Conservation (phyloP, 352 stramenopile species). For the Phytophthora pinifolia region DNA sequence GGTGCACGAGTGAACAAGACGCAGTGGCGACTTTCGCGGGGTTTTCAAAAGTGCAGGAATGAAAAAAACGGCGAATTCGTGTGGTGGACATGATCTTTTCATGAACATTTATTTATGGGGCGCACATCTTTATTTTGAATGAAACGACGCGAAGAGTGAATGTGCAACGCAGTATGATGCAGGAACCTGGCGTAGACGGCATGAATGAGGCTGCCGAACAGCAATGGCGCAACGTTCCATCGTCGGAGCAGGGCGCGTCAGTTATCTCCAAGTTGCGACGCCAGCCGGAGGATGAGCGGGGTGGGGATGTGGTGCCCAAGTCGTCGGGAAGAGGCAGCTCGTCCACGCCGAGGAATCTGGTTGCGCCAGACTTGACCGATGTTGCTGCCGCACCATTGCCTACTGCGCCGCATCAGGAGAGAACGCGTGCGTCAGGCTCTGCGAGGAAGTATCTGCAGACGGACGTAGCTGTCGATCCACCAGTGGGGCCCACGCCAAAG, state of each 20-base stretch:
- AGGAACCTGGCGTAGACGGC: constrained; percentile 3
- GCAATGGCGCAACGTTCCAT: constrained; percentile 6
- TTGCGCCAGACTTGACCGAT: constrained; percentile 39
- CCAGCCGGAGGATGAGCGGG: constrained; percentile 10
- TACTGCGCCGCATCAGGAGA: constrained; percentile 12
- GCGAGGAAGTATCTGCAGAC: constrained; percentile 27
- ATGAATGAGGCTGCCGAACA: neutral
- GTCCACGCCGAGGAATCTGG: constrained; percentile 35
- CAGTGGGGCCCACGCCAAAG: constrained; percentile 8
- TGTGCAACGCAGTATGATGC: constrained; percentile 1
- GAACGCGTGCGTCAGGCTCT: neutral
- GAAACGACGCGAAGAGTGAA: constrained; percentile 28
- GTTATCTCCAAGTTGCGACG: constrained; percentile 47
- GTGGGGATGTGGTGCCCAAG: constrained; percentile 12
- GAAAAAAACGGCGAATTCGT: constrained; percentile 3
- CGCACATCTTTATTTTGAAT: constrained; percentile 19
- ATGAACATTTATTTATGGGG: constrained; percentile 1
- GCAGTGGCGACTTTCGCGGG: constrained; percentile 26
- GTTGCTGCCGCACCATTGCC: constrained; percentile 4
- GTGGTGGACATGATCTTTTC: constrained; percentile 12
- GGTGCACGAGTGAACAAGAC: constrained; percentile 12
- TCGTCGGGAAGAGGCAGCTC: constrained; percentile 23
- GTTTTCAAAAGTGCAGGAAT: constrained; percentile 23
- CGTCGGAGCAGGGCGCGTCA: constrained; percentile 5
- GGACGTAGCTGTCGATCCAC: neutral